Evolutionary conservation across 257 asterid genomes (phyloP).

Genomic region (Dorcoceras hygrometricum): DNA sequence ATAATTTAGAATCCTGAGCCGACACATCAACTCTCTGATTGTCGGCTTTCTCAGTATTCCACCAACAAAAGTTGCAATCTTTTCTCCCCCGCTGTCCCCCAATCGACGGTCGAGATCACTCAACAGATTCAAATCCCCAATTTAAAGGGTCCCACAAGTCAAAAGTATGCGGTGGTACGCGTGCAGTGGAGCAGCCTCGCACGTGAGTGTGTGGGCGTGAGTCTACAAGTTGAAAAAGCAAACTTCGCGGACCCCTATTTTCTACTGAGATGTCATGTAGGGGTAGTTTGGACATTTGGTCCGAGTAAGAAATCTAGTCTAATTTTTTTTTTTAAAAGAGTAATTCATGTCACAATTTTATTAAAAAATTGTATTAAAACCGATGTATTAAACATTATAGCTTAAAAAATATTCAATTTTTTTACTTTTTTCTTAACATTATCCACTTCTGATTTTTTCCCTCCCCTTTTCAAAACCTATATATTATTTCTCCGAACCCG

Average conservation of each 20-base stretch:
- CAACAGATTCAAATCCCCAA: not conserved
- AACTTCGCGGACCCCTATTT: not conserved
- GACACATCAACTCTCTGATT: constrained; percentile 6
- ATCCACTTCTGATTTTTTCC: too few relatives aligned
- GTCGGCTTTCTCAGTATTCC: constrained; percentile 15
- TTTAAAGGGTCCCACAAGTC: not conserved
- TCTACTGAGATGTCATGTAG: not conserved
- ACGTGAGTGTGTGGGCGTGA: not conserved
- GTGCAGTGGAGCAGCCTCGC: not conserved
- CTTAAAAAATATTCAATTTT: too few relatives aligned
- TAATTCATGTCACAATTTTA: too few relatives aligned
- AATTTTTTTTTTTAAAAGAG: too few relatives aligned
- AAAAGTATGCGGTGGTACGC: not conserved
- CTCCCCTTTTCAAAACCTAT: too few relatives aligned
- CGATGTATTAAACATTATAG: too few relatives aligned
- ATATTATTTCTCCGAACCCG: too few relatives aligned
- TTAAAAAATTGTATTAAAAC: too few relatives aligned
- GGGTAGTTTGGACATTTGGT: not conserved
- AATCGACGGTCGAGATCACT: not conserved
- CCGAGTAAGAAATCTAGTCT: not conserved
- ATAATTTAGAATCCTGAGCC: not conserved
- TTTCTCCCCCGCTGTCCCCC: not conserved
- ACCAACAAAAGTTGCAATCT: not conserved
- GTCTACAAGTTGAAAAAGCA: not conserved
- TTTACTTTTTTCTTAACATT: too few relatives aligned